These are phyloP conservation scores for Rhizomucor miehei DNA, from an alignment of 371 early-diverging fungal genomes.

Conservation along the genomic window DNA sequence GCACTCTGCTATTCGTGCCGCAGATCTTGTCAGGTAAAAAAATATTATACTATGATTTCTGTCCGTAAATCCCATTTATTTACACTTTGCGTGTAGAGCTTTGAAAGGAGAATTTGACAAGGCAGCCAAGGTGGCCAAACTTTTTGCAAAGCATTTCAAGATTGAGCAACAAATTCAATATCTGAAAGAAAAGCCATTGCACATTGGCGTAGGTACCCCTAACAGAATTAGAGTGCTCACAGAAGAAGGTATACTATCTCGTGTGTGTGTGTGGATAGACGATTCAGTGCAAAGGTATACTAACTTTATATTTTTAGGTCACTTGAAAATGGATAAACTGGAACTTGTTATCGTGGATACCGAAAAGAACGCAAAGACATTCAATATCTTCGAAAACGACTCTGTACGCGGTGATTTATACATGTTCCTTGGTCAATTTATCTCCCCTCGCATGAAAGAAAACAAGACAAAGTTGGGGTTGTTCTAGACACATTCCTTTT, in stretches of 20 bases:
- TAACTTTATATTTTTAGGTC: too few species aligned
- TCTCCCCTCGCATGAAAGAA: slow-evolving; percentile 34
- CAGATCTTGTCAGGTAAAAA: slow-evolving; percentile 60
- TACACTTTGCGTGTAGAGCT: background rate
- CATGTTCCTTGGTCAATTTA: slow-evolving; percentile 33
- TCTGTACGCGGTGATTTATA: slow-evolving; percentile 72
- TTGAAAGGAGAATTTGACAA: slow-evolving; percentile 34
- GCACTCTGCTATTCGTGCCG: slow-evolving; percentile 73
- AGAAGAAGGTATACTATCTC: slow-evolving; percentile 38
- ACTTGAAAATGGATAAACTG: slow-evolving; percentile 63
- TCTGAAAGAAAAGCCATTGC: slow-evolving; percentile 57
- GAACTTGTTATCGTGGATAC: slow-evolving; percentile 73
- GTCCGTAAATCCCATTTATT: too few species aligned
- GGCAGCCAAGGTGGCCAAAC: slow-evolving; percentile 68
- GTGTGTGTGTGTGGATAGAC: background rate
- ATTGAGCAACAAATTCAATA: slow-evolving; percentile 67
- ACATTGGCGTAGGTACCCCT: slow-evolving; percentile 83
- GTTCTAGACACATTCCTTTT: slow-evolving; percentile 19
- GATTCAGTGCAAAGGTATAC: background rate
- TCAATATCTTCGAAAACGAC: slow-evolving; percentile 73
- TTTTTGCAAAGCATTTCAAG: slow-evolving; percentile 87
- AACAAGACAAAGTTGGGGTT: slow-evolving; percentile 37
- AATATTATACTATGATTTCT: too few species aligned
- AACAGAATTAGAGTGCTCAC: slow-evolving; percentile 73
- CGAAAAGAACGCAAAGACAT: slow-evolving; percentile 71